These are phyloP conservation scores for Neurospora sp. DNA, from an alignment of 495 filamentous ascomycete genomes.

Conservation along the genomic window DNA sequence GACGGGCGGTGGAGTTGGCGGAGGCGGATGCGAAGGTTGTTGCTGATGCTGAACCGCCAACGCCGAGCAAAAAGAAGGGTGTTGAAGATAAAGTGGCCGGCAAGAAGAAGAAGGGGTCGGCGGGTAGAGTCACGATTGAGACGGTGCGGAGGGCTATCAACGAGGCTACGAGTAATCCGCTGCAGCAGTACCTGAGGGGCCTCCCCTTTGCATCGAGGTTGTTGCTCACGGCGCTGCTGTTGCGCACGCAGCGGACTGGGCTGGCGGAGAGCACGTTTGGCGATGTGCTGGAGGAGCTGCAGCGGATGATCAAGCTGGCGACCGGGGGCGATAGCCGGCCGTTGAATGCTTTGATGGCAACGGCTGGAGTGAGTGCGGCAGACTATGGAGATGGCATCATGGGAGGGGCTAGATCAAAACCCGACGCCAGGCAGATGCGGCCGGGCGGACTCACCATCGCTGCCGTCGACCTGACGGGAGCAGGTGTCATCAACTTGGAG, in stretches of 20 bases:
- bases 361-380: conserved; percentile 5
- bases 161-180: conserved; percentile 84
- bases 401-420: conserved; percentile 4
- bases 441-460: conserved; percentile 60
- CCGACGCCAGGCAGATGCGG: conserved; percentile 23
- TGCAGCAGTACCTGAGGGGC: conserved; percentile 76
- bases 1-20: conserved; percentile 90
- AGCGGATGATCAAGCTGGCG: conserved; percentile 52
- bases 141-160: conserved; percentile 90
- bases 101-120: conserved; percentile 15
- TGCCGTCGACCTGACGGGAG: conserved; percentile 72
- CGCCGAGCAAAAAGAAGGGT: conserved; percentile 4
- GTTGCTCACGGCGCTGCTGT: conserved; percentile 71
- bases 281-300: conserved; percentile 88
- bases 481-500: conserved; percentile 79
- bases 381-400: neutral
- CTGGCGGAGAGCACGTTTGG: conserved; percentile 77
- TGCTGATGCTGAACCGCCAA: conserved; percentile 53
- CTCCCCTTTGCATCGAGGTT: conserved; percentile 76
- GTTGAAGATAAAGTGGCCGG: neutral
- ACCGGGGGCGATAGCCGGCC: conserved; percentile 40
- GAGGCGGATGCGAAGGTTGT: conserved; percentile 56
- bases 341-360: conserved; percentile 9
- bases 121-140: conserved; percentile 71
- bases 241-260: conserved; percentile 70